A percentile compares a stretch with the other conserved stretches of the same genome.
Evolutionary conservation across 495 filamentous ascomycete species (phyloP).

Genomic region (Aspergillus affinis): DNA sequence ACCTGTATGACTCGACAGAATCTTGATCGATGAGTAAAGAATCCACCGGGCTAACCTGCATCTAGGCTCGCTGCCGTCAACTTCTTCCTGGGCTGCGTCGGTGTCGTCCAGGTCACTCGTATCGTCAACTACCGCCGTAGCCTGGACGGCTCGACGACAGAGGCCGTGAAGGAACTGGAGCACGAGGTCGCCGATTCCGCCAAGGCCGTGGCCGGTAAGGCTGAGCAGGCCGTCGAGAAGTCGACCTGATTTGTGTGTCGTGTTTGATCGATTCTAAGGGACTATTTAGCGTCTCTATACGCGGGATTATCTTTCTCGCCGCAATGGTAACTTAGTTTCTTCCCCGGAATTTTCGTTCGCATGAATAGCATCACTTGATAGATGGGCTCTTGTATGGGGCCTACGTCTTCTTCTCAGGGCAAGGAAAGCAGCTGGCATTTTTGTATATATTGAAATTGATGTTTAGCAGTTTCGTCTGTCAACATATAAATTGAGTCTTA

Average conservation of each 20-base stretch:
- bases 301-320: neutral
- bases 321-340: neutral
- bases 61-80: slow-evolving; percentile 87
- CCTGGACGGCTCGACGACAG: slow-evolving; percentile 49
- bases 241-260: slow-evolving; percentile 7
- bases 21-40: neutral
- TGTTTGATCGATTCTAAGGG: neutral
- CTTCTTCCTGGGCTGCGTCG: slow-evolving; percentile 93
- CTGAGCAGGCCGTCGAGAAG: slow-evolving; percentile 34
- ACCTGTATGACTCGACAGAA: slow-evolving; percentile 60
- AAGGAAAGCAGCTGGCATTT: neutral
- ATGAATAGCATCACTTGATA: neutral
- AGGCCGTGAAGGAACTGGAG: slow-evolving; percentile 50
- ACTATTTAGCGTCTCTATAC: neutral
- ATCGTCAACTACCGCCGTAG: slow-evolving; percentile 67
- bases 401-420: neutral
- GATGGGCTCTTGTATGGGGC: neutral
- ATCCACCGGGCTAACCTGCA: slow-evolving; percentile 13
- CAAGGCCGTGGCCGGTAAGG: slow-evolving; percentile 31
- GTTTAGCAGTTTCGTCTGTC: slow-evolving; percentile 4
- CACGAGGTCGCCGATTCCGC: slow-evolving; percentile 44
- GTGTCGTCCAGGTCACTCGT: slow-evolving; percentile 74
- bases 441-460: slow-evolving; percentile 9
- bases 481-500: neutral
- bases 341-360: neutral